Evolutionary conservation across 2,329 filamentous ascomycete genomes (phyloP), one percentile per base, ranked within the genome.

Genomic region (Beauveria scarabaeidicola): DNA sequence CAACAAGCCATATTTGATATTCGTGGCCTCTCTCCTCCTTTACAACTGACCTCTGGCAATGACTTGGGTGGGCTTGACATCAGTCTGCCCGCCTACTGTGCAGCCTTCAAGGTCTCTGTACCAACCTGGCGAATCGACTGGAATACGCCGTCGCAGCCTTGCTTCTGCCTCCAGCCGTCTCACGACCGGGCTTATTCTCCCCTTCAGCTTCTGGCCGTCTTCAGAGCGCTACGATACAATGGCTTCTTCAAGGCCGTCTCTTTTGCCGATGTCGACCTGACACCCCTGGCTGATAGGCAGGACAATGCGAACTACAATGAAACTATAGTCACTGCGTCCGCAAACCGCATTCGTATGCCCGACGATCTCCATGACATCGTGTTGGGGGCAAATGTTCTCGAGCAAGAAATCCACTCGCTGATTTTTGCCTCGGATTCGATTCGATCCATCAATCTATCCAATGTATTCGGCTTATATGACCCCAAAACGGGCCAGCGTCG

Each of bases 201-300:
- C 4, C 67, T 80, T 41, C 81, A 84, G 66, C 71, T 84, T 3
- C 69, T 84, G n/a, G 81, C 81, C 10, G 76, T 83, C 1, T 76
- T 84, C 64, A 77, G 81, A 5, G 80, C 81, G 1, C 69, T 84
- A 61, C 75, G 81, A 10, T 84, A 82, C 66, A 84, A 84, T 58
- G 81, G 81, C 63, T 84, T 80, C 64, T 84, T 84, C 69, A 81
- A 79, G 61, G 79, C 80, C 0, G 68, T 84, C n/a, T 83, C 80
- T 1, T 82, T 84, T 62, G 69, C 73, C 10, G 75, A 79, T 56
- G 74, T 84, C 15, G 78, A 83, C 63, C 71, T 84, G 21, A 76
- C 75, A 1, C 65, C 71, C 8, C 65, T 75, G 13, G 67, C 67
- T 32, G 69, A 69, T 41, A 73, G 68, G 52, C 73, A 73, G 51